Percentiles rank a stretch among this genome's conserved stretches.
phyloP scores from a whole-genome alignment of 805 yeast species.

The Teunomyces aglyptinius region DNA sequence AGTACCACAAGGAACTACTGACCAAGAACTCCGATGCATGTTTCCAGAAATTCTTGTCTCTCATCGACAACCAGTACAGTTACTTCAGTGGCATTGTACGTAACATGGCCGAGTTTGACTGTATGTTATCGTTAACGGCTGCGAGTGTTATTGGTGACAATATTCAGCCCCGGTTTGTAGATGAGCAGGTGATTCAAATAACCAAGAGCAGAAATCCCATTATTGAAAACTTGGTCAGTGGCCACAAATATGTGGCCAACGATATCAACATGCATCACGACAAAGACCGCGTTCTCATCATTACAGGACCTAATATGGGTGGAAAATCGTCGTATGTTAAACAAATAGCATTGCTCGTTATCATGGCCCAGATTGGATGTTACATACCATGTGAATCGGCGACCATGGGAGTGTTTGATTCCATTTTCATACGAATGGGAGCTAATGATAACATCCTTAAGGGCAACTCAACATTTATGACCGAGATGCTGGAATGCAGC shows the following conservation, averaged over 20 bases:
- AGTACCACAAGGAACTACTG: conserved; percentile 59
- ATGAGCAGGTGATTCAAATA: conserved; percentile 43
- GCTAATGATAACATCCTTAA: conserved; percentile 73
- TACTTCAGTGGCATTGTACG: conserved; percentile 38
- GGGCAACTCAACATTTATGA: conserved; percentile 83
- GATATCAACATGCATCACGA: conserved; percentile 49
- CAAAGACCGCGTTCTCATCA: conserved; percentile 53
- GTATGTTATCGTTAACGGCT: conserved; percentile 63
- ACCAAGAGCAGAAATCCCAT: conserved; percentile 65
- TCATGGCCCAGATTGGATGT: conserved; percentile 78
- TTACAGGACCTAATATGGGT: conserved; percentile 90
- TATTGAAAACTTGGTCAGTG: conserved; percentile 46
- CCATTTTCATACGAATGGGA: conserved; percentile 80
- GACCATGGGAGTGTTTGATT: conserved; percentile 66
- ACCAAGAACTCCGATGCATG: conserved; percentile 45
- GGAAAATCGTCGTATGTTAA: conserved; percentile 79
- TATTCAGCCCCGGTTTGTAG: conserved; percentile 50
- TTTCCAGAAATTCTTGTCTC: conserved; percentile 40
- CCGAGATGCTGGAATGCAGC: conserved; percentile 67
- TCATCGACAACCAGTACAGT: conserved; percentile 31
- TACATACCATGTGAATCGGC: conserved; percentile 68
- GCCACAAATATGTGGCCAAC: conserved; percentile 60
- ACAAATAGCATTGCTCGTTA: conserved; percentile 65
- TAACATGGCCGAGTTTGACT: conserved; percentile 58
- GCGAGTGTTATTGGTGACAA: conserved; percentile 48